Evolutionary conservation across 768 basidiomycete species (phyloP), one percentile per base, ranked within the genome.

Genomic region (Grammothele lineata): DNA sequence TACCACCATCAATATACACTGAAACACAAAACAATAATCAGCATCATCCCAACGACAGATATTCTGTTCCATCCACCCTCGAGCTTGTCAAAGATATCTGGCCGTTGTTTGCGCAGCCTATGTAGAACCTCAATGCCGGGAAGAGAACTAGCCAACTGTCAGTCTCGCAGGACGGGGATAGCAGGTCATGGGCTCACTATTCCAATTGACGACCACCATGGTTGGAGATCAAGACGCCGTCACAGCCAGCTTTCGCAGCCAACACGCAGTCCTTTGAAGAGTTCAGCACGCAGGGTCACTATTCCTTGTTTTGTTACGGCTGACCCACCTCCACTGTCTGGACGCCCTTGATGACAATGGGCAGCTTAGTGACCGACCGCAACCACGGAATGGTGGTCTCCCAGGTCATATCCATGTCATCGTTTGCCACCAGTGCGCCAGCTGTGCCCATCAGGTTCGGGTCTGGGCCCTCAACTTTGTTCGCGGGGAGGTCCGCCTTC

Each of bases 181-280:
- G 5, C 33, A 27, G 30, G 27, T 27, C 10, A 52, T 32, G 40
- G 12, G 35, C 79, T 63, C 60, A 87, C 86, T 80, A 89, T 44
- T 92, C 89, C 43, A 93, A 67, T 64, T 93, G 89, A 22, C 92
- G 77, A 76, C 90, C 94, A 45, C 94, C 94, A 57, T 97, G 94
- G 55, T 97, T 97, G 0, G 87, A 90, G 8, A 97, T 67, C 46
- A 94, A 72, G 51, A 97, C 91, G 4, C 87, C 94, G 47, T 94
- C 84, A 15, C 89, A 84, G 11, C 92, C 90, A 24, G 85, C 77
- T 51, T 93, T 83, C 15, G 77, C 80, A 23, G 92, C 92, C 37
- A 92, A 77, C 34, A 90, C 79, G 2, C 88, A 92, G 67, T 96
- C 94, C 80, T 93, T 62, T 52, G 65, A 63, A 32, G 9, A 8